Evolutionary conservation across 306 rosid genomes (phyloP).

Genomic region (Prinsepia uniflora): DNA sequence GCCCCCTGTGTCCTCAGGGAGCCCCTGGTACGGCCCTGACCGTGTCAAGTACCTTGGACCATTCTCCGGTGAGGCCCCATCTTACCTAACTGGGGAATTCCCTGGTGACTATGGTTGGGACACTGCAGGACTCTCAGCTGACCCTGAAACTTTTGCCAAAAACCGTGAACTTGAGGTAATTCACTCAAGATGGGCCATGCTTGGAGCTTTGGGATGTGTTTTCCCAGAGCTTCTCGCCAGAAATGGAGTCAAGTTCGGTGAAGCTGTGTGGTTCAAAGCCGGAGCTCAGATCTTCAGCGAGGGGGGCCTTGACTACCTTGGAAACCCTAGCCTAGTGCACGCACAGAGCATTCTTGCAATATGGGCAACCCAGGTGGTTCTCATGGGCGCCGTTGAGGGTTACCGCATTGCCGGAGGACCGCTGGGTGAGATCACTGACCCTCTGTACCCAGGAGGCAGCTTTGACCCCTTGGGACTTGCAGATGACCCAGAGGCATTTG

Average conservation of each 20-base stretch:
- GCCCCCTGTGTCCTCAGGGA: conserved; percentile 30
- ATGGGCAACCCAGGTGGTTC: conserved; percentile 33
- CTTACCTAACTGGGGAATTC: too few species aligned
- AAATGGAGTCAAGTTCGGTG: conserved; percentile 38
- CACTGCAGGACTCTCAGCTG: conserved; percentile 34
- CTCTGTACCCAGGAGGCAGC: conserved; percentile 38
- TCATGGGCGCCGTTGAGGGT: conserved; percentile 39
- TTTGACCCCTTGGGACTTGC: conserved; percentile 37
- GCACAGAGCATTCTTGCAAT: conserved; percentile 37
- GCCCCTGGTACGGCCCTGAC: conserved; percentile 38
- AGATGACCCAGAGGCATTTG: conserved; percentile 41
- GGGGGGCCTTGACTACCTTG: conserved; percentile 36
- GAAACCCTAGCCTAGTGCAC: conserved; percentile 39
- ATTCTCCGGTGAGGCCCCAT: conserved; percentile 29
- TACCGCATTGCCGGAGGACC: conserved; percentile 38
- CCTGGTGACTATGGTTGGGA: conserved; percentile 22
- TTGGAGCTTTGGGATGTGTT: conserved; percentile 39
- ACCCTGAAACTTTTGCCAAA: conserved; percentile 35
- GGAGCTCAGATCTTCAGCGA: conserved; percentile 40
- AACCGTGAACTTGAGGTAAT: conserved; percentile 35
- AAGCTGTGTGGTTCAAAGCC: conserved; percentile 42
- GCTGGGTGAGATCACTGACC: conserved; percentile 33
- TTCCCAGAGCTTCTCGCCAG: conserved; percentile 38
- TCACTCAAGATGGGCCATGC: conserved; percentile 38
- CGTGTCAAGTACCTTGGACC: conserved; percentile 38